Evolutionary conservation across 257 asterid genomes (phyloP).

Genomic region (Penstemon barbatus): DNA sequence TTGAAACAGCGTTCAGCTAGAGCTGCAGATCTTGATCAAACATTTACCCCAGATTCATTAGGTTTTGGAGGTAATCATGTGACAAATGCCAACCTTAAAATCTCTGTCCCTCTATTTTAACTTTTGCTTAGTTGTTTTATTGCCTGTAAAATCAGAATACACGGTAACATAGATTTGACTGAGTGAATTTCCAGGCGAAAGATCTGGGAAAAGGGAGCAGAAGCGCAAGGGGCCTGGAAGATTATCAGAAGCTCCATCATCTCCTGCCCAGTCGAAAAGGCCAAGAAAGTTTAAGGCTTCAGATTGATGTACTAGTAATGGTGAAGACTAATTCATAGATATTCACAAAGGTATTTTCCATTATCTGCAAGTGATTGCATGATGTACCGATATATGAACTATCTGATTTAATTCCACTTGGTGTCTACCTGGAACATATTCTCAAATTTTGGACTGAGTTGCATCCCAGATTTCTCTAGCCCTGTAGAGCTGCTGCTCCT

Average conservation of each 20-base stretch:
- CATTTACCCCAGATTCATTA: constrained; percentile 70
- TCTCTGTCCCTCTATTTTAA: not conserved
- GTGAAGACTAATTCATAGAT: no score
- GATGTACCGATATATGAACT: no score
- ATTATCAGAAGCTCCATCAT: constrained; percentile 74
- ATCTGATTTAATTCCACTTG: no score
- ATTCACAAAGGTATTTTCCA: no score
- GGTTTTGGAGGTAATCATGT: constrained; percentile 62
- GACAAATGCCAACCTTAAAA: not conserved
- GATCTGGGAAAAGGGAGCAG: constrained; percentile 74
- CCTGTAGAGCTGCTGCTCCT: no score
- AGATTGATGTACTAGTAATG: constrained; percentile 34
- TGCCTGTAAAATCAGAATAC: no score
- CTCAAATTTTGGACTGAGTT: no score
- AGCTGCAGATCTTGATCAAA: constrained; percentile 70
- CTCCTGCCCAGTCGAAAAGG: constrained; percentile 87
- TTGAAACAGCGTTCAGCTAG: constrained; percentile 63
- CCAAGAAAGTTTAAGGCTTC: constrained; percentile 76
- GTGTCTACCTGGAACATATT: no score
- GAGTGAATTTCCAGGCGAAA: constrained; percentile 59
- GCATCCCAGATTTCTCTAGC: no score
- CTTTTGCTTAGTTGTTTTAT: constrained; percentile 1
- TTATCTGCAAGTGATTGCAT: no score
- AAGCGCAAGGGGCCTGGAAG: constrained; percentile 92
- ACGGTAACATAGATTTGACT: no score